phyloP scores from a whole-genome alignment of 495 filamentous ascomycete species.

The Aspergillus conjunctus region DNA sequence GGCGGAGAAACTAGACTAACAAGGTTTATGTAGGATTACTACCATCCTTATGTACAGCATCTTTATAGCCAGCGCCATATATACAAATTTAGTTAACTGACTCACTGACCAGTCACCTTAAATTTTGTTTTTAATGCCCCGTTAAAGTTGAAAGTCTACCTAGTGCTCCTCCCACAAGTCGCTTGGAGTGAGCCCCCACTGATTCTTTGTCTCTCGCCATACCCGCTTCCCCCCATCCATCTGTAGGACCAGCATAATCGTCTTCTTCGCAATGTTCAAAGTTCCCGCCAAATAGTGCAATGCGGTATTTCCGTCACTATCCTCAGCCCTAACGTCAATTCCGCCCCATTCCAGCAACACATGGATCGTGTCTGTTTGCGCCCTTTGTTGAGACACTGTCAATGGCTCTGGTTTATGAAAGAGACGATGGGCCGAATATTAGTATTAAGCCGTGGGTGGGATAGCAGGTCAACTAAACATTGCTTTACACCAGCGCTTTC shows the following conservation, averaged over 20 bases:
- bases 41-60: too few relatives aligned
- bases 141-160: constrained; percentile 4
- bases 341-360: constrained; percentile 15
- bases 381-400: constrained; percentile 11
- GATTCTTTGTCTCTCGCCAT: constrained; percentile 8
- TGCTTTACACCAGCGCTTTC: constrained; percentile 2
- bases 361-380: constrained; percentile 15
- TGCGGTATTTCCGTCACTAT: constrained; percentile 22
- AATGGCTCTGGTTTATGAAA: constrained; percentile 17
- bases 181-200: constrained; percentile 20
- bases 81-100: too few relatives aligned
- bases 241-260: constrained; percentile 12
- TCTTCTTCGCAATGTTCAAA: constrained; percentile 9
- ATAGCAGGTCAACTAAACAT: constrained; percentile 10
- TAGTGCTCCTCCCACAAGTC: constrained; percentile 12
- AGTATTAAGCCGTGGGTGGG: constrained; percentile 16
- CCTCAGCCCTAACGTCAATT: constrained; percentile 16
- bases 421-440: constrained; percentile 21
- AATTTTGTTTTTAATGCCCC: too few relatives aligned
- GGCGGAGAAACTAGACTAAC: too few relatives aligned
- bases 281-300: constrained; percentile 23
- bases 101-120: too few relatives aligned
- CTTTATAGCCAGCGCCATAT: too few relatives aligned
- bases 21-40: too few relatives aligned
- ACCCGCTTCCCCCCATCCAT: constrained; percentile 19